Conservation (phyloP, 768 basidiomycete species). For the Mycena galopus region DNA sequence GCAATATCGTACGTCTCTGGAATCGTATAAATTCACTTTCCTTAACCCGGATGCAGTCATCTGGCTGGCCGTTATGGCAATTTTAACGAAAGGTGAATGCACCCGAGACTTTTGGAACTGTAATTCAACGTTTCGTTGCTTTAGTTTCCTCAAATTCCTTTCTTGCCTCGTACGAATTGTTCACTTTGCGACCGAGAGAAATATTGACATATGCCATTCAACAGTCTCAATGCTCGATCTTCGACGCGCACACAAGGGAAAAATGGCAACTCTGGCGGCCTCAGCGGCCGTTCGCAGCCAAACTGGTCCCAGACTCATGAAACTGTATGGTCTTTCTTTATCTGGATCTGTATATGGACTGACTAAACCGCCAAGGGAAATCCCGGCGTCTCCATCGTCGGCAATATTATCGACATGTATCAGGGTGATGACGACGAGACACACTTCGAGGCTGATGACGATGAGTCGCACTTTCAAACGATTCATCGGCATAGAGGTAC, state of each 20-base stretch:
- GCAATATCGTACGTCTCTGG: conserved; percentile 25
- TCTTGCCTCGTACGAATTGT: conserved; percentile 33
- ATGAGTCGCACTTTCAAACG: conserved; percentile 10
- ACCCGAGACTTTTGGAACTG: neutral
- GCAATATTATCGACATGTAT: conserved; percentile 36
- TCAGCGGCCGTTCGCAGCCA: conserved; percentile 12
- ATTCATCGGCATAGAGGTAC: neutral
- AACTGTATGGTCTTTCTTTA: conserved; percentile 9
- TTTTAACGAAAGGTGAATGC: conserved; percentile 28
- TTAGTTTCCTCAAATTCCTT: conserved; percentile 37
- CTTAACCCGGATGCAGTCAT: conserved; percentile 20
- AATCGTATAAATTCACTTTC: neutral
- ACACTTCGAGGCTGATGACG: neutral
- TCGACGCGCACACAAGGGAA: conserved; percentile 15
- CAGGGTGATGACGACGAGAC: neutral
- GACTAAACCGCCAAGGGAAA: neutral
- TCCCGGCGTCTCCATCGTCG: conserved; percentile 13
- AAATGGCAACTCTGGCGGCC: neutral
- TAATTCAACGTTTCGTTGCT: neutral
- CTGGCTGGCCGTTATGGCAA: conserved; percentile 35
- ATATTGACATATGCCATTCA: neutral
- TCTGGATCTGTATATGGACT: neutral
- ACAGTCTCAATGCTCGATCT: conserved; percentile 34
- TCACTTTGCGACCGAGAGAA: neutral
- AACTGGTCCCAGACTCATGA: conserved; percentile 4